phyloP scores from a whole-genome alignment of 2,329 filamentous ascomycete genomes.

The Boeremia lycopersici region DNA sequence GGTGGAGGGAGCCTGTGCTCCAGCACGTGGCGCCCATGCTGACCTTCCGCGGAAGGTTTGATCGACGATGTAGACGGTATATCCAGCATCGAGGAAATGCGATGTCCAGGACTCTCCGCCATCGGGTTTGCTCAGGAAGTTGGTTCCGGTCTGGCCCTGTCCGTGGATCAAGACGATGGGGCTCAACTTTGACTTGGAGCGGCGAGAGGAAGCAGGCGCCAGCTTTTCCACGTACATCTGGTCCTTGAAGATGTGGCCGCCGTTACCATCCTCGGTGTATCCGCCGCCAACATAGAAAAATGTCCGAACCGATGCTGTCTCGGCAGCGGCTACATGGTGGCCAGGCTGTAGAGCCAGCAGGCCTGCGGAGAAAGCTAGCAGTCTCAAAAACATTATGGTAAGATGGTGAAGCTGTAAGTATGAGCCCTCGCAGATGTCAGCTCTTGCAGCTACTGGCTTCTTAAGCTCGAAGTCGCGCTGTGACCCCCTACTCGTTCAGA shows the following conservation, averaged over 20 bases:
- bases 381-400: not conserved
- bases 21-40: constrained; percentile 47
- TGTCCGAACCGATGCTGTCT: constrained; percentile 12
- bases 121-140: constrained; percentile 56
- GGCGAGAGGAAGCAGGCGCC: constrained; percentile 11
- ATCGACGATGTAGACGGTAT: constrained; percentile 57
- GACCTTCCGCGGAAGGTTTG: constrained; percentile 55
- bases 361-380: not conserved
- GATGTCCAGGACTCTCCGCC: constrained; percentile 57
- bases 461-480: not conserved
- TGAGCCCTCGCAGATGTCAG: not conserved
- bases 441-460: not conserved
- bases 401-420: not conserved
- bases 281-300: constrained; percentile 30
- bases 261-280: constrained; percentile 19
- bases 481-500: not conserved
- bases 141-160: constrained; percentile 37
- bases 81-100: constrained; percentile 54
- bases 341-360: not conserved
- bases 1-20: constrained; percentile 21
- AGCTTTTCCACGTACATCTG: constrained; percentile 42
- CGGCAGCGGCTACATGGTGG: not conserved
- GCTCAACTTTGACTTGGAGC: not conserved
- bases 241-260: constrained; percentile 19
- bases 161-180: constrained; percentile 42